Conservation (phyloP, 805 yeast species). For the Metschnikowia reukaufii region DNA sequence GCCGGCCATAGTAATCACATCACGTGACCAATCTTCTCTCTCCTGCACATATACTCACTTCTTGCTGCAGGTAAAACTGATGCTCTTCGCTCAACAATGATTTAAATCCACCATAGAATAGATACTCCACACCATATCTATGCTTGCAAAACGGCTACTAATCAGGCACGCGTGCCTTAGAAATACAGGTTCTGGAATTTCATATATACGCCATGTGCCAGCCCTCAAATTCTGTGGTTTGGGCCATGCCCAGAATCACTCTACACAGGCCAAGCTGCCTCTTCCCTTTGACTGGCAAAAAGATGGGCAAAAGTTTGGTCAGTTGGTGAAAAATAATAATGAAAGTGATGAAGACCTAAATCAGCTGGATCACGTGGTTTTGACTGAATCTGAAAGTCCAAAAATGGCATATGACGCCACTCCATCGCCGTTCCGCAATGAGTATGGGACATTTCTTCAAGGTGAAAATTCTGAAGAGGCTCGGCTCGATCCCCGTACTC, state of each 20-base stretch:
- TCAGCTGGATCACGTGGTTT: conserved; percentile 3
- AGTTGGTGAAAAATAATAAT: conserved; percentile 18
- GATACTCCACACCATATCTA: neutral
- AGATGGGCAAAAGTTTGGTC: conserved; percentile 7
- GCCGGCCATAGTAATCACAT: no score
- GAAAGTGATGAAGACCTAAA: conserved; percentile 10
- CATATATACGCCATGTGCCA: neutral
- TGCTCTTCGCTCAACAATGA: neutral
- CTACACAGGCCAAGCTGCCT: conserved; percentile 4
- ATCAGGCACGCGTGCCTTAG: neutral
- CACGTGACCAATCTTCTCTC: no score
- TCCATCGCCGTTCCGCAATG: conserved; percentile 37
- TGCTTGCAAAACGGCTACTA: neutral
- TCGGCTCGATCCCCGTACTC: conserved; percentile 58
- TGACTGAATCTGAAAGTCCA: conserved; percentile 3
- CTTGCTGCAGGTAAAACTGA: no score
- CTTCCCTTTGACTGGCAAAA: conserved; percentile 6
- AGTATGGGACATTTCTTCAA: conserved; percentile 41
- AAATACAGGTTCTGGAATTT: neutral
- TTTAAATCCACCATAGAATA: neutral
- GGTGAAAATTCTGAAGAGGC: conserved; percentile 51
- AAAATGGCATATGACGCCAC: conserved; percentile 7
- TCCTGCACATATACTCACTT: no score
- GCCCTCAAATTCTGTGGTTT: neutral
- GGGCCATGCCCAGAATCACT: neutral